These are phyloP conservation scores for Tricladium varicosporioides DNA, from an alignment of 2,329 filamentous ascomycete species.

Conservation along the genomic window DNA sequence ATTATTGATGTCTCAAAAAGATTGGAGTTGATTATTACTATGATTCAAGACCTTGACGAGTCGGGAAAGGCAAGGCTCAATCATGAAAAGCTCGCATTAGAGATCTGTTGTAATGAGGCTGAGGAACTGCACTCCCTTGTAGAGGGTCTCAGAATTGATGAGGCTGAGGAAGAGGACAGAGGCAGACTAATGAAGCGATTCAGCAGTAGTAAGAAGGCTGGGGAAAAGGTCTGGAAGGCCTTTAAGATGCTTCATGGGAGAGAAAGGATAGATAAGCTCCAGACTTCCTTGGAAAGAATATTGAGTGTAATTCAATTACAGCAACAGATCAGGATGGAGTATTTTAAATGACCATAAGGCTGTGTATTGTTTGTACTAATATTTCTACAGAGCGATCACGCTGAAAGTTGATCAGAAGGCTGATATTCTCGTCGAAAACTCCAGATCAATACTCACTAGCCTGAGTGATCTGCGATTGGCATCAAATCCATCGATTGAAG, in stretches of 20 bases:
- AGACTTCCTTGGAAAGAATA: background rate
- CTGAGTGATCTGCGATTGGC: background rate
- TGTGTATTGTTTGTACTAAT: background rate
- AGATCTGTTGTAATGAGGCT: background rate
- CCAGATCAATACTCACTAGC: background rate
- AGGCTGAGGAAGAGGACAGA: background rate
- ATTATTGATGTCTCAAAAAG: background rate
- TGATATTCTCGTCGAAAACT: background rate
- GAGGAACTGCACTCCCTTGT: background rate
- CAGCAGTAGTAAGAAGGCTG: background rate
- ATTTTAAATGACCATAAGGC: background rate
- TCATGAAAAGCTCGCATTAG: background rate
- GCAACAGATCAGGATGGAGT: background rate
- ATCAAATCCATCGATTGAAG: background rate
- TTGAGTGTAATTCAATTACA: background rate
- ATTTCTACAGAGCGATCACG: background rate
- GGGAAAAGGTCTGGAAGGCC: constrained; percentile 2
- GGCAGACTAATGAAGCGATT: background rate
- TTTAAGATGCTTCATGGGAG: constrained; percentile 1
- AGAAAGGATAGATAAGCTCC: constrained; percentile 1
- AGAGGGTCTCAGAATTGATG: background rate
- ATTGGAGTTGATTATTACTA: background rate
- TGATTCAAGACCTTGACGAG: background rate
- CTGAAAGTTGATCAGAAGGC: background rate
- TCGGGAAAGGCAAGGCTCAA: background rate